These are phyloP conservation scores for Monotropa hypopitys DNA, from an alignment of 179 eudicot genomes.

Conservation along the genomic window DNA sequence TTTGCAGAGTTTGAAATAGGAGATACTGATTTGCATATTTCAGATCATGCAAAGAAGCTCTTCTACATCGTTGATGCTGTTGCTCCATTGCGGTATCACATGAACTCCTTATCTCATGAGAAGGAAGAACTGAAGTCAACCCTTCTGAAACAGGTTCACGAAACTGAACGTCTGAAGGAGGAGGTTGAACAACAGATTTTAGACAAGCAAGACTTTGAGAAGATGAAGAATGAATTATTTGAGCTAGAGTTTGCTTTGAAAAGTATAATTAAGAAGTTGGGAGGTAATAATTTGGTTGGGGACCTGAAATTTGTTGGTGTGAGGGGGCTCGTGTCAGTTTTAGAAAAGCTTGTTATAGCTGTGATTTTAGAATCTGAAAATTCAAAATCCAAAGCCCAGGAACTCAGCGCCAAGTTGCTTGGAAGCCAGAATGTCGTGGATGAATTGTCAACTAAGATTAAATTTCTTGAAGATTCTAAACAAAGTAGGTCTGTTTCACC, in stretches of 20 bases:
- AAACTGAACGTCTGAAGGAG: constrained; percentile 51
- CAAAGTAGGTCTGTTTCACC: constrained; percentile 30
- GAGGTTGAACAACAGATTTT: constrained; percentile 24
- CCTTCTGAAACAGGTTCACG: constrained; percentile 35
- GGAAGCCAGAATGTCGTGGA: constrained; percentile 59
- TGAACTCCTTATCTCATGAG: constrained; percentile 38
- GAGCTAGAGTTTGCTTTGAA: constrained; percentile 44
- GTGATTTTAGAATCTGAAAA: constrained; percentile 42
- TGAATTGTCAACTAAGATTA: constrained; percentile 59
- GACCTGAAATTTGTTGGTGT: constrained; percentile 29
- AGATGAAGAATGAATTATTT: constrained; percentile 33
- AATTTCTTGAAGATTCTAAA: constrained; percentile 57
- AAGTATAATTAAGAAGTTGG: constrained; percentile 43
- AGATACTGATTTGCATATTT: constrained; percentile 31
- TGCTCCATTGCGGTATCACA: constrained; percentile 31
- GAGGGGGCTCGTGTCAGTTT: constrained; percentile 33
- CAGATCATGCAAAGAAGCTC: constrained; percentile 49
- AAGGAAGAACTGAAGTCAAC: constrained; percentile 50
- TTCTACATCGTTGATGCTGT: constrained; percentile 43
- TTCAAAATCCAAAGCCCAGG: constrained; percentile 49
- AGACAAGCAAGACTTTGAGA: constrained; percentile 30
- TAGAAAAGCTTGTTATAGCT: constrained; percentile 51
- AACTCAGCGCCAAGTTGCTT: constrained; percentile 39
- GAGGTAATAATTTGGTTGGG: constrained; percentile 32
- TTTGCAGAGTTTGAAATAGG: constrained; percentile 20